These are phyloP conservation scores for Arthroderma uncinatum DNA, from an alignment of 2,329 filamentous ascomycete genomes.

Conservation along the genomic window DNA sequence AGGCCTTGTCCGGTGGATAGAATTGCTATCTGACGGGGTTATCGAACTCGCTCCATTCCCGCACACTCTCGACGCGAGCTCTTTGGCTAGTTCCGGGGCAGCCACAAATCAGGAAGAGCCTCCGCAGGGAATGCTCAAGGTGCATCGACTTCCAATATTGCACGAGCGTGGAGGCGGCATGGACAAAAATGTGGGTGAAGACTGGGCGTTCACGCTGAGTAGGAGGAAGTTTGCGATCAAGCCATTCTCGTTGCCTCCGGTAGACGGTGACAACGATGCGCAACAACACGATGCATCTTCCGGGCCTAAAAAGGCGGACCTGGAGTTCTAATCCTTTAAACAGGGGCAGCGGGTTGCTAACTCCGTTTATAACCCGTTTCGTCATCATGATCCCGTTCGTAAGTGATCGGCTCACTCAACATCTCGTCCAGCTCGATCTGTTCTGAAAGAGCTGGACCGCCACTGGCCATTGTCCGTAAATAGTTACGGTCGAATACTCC, in stretches of 20 bases:
- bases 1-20: slow-evolving; percentile 74
- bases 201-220: slow-evolving; percentile 83
- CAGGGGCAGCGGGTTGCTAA: background rate
- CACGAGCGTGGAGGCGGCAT: slow-evolving; percentile 81
- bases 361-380: slow-evolving; percentile 1
- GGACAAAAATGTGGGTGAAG: slow-evolving; percentile 59
- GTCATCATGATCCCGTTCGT: slow-evolving; percentile 15
- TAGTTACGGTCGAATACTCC: slow-evolving; percentile 46
- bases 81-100: slow-evolving; percentile 39
- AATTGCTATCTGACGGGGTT: slow-evolving; percentile 73
- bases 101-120: slow-evolving; percentile 56
- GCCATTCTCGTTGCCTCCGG: slow-evolving; percentile 78
- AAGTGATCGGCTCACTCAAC: slow-evolving; percentile 35
- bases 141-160: slow-evolving; percentile 71
- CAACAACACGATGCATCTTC: slow-evolving; percentile 38
- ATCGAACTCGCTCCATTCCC: slow-evolving; percentile 70
- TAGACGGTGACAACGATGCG: slow-evolving; percentile 61
- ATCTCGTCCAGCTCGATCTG: slow-evolving; percentile 54
- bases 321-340: slow-evolving; percentile 56
- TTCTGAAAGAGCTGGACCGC: slow-evolving; percentile 46
- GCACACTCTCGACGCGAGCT: slow-evolving; percentile 41
- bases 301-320: slow-evolving; percentile 37
- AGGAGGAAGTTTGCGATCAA: slow-evolving; percentile 72
- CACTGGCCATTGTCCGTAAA: slow-evolving; percentile 45
- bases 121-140: slow-evolving; percentile 72